These are phyloP conservation scores for Phytophthora aleatoria DNA, from an alignment of 352 stramenopile species.

Conservation along the genomic window DNA sequence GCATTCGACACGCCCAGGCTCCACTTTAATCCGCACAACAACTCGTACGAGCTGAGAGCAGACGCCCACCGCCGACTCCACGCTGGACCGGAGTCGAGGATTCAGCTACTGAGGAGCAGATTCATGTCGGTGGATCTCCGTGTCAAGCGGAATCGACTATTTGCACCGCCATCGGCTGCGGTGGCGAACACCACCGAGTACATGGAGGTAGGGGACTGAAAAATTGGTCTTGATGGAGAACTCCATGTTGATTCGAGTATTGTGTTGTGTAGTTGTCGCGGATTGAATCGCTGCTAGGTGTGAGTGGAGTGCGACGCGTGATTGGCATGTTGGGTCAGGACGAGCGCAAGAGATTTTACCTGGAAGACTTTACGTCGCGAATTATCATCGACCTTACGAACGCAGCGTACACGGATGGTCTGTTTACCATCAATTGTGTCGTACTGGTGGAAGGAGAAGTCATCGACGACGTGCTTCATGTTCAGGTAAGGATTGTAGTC, in stretches of 20 bases:
- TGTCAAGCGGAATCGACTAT: conserved; percentile 85
- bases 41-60: conserved; percentile 75
- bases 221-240: neutral
- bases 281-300: conserved; percentile 86
- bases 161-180: conserved; percentile 62
- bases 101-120: conserved; percentile 70
- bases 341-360: conserved; percentile 75
- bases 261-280: conserved; percentile 58
- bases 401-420: conserved; percentile 80
- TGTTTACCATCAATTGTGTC: conserved; percentile 93
- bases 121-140: conserved; percentile 76
- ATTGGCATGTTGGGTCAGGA: conserved; percentile 88
- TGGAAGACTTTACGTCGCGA: conserved; percentile 84
- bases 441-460: conserved; percentile 94
- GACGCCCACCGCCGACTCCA: conserved; percentile 64
- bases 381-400: conserved; percentile 81
- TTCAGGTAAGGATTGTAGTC: conserved; percentile 60
- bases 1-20: conserved; percentile 78
- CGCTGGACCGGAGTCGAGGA: conserved; percentile 52
- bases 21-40: conserved; percentile 67
- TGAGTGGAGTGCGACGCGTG: conserved; percentile 75
- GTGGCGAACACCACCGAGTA: conserved; percentile 66
- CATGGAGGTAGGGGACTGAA: conserved; percentile 40
- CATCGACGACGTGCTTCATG: conserved; percentile 91
- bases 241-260: conserved; percentile 1